phyloP scores from a whole-genome alignment of 768 basidiomycete species.

The Leucosporidium yakuticum region DNA sequence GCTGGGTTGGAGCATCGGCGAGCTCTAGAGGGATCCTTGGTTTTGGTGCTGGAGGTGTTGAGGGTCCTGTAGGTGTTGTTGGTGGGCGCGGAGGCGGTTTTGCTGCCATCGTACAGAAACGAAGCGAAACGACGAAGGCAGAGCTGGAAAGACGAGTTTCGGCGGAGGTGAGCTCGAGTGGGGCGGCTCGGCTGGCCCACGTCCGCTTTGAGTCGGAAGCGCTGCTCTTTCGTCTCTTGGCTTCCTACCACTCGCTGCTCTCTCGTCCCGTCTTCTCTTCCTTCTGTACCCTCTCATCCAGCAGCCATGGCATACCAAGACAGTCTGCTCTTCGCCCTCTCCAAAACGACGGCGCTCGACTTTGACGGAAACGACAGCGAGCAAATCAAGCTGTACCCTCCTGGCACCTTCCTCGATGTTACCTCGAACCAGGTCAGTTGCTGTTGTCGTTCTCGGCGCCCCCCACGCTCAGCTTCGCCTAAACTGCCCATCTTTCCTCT shows the following conservation, averaged over 20 bases:
- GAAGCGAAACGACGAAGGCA: too few relatives aligned
- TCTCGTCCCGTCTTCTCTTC: not conserved
- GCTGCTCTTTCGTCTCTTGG: too few relatives aligned
- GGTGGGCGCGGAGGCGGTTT: too few relatives aligned
- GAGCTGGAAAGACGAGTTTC: too few relatives aligned
- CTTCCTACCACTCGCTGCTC: too few relatives aligned
- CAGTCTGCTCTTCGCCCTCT: conserved; percentile 31
- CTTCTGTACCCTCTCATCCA: not conserved
- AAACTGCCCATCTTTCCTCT: too few relatives aligned
- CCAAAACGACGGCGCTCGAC: conserved; percentile 34
- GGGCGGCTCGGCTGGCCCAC: too few relatives aligned
- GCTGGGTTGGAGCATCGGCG: conserved; percentile 23
- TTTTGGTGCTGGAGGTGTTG: not conserved
- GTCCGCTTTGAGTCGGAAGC: too few relatives aligned
- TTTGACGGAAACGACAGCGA: conserved; percentile 35
- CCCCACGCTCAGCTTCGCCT: too few relatives aligned
- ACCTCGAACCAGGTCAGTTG: conserved; percentile 19
- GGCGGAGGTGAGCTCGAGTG: too few relatives aligned
- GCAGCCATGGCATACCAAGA: not conserved
- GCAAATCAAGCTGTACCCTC: not conserved
- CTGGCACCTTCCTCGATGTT: conserved; percentile 32
- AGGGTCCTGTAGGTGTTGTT: not conserved
- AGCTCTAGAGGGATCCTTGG: conserved; percentile 14
- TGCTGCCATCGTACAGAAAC: conserved; percentile 42
- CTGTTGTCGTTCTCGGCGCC: too few relatives aligned